These are phyloP conservation scores for Hypoxylon sp. DNA, from an alignment of 2,329 filamentous ascomycete genomes.

Conservation along the genomic window DNA sequence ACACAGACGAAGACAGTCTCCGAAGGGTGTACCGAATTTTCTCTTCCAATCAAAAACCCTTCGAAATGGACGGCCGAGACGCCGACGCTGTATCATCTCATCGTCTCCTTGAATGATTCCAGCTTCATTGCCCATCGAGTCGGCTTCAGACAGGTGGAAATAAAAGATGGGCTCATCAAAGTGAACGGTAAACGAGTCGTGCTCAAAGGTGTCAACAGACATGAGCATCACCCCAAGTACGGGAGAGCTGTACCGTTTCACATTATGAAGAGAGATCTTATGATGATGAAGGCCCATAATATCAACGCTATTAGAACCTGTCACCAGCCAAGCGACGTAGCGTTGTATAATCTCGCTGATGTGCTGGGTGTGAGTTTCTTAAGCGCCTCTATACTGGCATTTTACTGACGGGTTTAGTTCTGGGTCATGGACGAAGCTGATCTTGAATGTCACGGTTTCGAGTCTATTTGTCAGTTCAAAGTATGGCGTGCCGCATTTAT, in stretches of 20 bases:
- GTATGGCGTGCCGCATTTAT: neutral
- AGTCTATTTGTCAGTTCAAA: constrained; percentile 43
- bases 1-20: constrained; percentile 62
- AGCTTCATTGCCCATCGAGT: constrained; percentile 61
- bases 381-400: neutral
- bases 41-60: constrained; percentile 58
- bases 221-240: constrained; percentile 70
- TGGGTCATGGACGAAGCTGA: constrained; percentile 66
- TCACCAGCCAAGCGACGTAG: constrained; percentile 68
- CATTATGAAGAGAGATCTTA: constrained; percentile 66
- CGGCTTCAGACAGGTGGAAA: constrained; percentile 71
- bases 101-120: constrained; percentile 46
- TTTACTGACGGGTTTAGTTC: constrained; percentile 54
- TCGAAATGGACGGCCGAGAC: constrained; percentile 73
- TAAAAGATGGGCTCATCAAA: constrained; percentile 66
- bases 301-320: constrained; percentile 72
- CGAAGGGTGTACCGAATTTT: constrained; percentile 54
- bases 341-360: constrained; percentile 67
- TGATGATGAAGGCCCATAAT: constrained; percentile 72
- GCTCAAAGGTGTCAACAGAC: constrained; percentile 70
- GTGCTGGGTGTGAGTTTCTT: constrained; percentile 59
- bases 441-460: constrained; percentile 58
- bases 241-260: constrained; percentile 68
- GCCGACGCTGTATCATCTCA: constrained; percentile 65
- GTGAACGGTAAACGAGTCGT: constrained; percentile 70